Base-by-base conservation (phyloP, 1,284 basidiomycete genomes). In the Lentinula novae-zelandiae region DNA sequence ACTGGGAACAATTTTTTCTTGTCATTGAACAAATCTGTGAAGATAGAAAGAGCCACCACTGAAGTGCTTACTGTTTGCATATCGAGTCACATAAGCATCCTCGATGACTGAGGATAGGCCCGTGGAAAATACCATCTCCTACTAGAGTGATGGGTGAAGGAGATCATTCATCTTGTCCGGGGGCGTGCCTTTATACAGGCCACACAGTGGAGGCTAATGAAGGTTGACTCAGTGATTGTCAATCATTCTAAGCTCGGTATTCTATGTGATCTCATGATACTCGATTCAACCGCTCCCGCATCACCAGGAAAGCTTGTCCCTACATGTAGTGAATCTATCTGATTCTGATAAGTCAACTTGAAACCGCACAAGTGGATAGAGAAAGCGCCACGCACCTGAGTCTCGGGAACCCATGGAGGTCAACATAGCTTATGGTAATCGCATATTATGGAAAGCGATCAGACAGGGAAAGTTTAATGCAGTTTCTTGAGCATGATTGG, bases 61-160 rank as follows among this genome's bases (percentile, higher is more conserved):
- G 20, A 53, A 51, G n/a, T 67, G n/a, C 75, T 62, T 63, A 78
- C 77, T 64, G 63, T 76, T 71, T 15, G 76, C 67, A 66, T 74
- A 78, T 34, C 74, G 71, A 13, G 75, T 80, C 33, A 80, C 63
- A 66, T 77, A 70, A 52, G 75, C 53, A 52, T 52, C 49, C 20
- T 5, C 17, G 5, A 46, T 27, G 27, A 27, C 27, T 27, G 27
- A 27, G 27, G 27, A 12, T 20, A 46, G 20, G 1, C 3, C 44
- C 20, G 44, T 12, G 20, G 44, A 46, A 8, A 12, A 46, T 20
- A 20, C 6, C 44, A 46, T 46, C n/a, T 46, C 27, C 17, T 10
- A 20, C n/a, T 13, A 15, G 12, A 44, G 15, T 46, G 2, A 20
- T 17, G 44, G 8, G 44, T 22, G 27, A 27, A 27, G 27, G 27